Base-by-base conservation (phyloP, 2,329 filamentous ascomycete species). In the Trichophyton rubrum region DNA sequence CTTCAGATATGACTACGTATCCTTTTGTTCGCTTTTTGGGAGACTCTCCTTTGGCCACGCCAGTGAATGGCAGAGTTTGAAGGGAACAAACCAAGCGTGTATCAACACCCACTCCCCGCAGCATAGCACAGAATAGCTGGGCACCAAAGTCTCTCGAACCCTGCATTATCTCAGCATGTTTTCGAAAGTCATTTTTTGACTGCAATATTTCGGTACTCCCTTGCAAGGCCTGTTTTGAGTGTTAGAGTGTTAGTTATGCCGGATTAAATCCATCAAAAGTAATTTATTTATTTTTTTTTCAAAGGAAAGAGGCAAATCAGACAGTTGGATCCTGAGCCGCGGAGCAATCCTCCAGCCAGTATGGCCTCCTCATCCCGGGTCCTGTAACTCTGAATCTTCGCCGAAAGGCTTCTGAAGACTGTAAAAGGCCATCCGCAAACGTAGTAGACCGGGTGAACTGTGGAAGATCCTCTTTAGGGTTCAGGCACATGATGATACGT, bases 101-200 rank as follows among this genome's bases (percentile, higher is more conserved):
- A 64, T 90, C 84, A 5, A 97, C 84, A 2, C 89, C 90, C n/a
- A 82, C 84, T n/a, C 85, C 83, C 17, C 93, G 85, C 3, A 99
- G 79, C 35, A 97, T 74, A 2, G 91, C 88, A 71, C 93, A 97
- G 68, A 95, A 96, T 0, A 99, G 73, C 70, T 97, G 91, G 1
- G 90, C 88, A 0, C 91, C 93, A 8, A 95, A 80, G 71, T 99
- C 93, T 64, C 91, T 84, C 7, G 92, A 97, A 0, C 92, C 95
- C 64, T 85, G 78, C 17, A 95, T 73, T 3, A 75, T 82, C 62
- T 77, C 80, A 0, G 91, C 89, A 33, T 88, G 85, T 41, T 79
- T 78, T 3, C 81, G 79, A 67, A 97, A 97, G 64, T 95, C 89
- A 0, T 79, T 75, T 62, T 82, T 85, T 30, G 90, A 87, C 56